phyloP scores from a whole-genome alignment of 371 early-diverging fungal species.

The Rhizomucor pusillus region DNA sequence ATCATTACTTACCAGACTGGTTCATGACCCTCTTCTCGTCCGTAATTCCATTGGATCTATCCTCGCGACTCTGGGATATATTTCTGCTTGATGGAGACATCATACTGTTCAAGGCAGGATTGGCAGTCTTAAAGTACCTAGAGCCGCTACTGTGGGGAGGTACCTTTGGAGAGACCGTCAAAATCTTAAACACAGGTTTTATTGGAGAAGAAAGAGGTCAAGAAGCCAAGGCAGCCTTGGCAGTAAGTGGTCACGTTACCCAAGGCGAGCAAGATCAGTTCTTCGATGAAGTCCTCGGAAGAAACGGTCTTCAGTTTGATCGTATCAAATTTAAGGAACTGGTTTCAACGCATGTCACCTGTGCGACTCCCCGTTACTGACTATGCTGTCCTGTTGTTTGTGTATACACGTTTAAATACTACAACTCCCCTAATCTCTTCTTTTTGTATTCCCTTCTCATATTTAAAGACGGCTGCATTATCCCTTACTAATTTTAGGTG shows the following conservation, averaged over 20 bases:
- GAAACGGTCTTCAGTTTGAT: constrained; percentile 36
- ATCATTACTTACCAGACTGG: constrained; percentile 50
- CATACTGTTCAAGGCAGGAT: constrained; percentile 43
- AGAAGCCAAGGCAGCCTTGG: constrained; percentile 39
- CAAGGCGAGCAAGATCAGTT: constrained; percentile 48
- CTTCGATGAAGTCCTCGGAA: constrained; percentile 47
- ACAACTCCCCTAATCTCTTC: not conserved
- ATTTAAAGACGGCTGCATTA: not conserved
- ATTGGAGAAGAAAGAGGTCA: constrained; percentile 22
- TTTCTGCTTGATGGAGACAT: constrained; percentile 49
- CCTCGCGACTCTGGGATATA: constrained; percentile 48
- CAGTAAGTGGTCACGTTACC: constrained; percentile 46
- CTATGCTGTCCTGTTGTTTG: not conserved
- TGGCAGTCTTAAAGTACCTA: constrained; percentile 45
- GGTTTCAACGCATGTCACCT: constrained; percentile 11
- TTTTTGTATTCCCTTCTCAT: constrained; percentile 7
- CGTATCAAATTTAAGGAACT: constrained; percentile 37
- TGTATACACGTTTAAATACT: constrained; percentile 1
- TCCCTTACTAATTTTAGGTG: no score
- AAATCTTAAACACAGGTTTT: constrained; percentile 29
- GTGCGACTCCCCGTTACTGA: no score
- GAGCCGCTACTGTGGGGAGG: constrained; percentile 52
- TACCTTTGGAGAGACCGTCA: constrained; percentile 46
- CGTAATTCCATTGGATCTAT: constrained; percentile 44
- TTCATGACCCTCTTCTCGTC: constrained; percentile 52